These are phyloP conservation scores for Themeda triandra DNA, from an alignment of 176 grass and related monocot genomes.

Conservation along the genomic window DNA sequence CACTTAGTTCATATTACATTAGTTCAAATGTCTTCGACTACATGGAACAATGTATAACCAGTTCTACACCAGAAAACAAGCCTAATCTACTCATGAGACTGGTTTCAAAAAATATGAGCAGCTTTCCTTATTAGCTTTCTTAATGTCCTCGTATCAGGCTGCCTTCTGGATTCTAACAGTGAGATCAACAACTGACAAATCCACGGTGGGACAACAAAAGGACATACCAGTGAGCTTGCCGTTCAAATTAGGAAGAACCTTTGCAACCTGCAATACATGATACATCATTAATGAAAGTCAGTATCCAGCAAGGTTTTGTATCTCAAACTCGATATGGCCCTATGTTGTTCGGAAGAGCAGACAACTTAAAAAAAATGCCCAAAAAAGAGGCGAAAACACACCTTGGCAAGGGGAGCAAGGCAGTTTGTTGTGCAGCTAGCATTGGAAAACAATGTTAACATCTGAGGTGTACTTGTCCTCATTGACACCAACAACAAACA, in stretches of 20 bases:
- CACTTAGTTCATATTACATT: too few relatives aligned
- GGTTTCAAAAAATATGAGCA: not conserved
- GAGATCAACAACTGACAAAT: conserved; percentile 80
- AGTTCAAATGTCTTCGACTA: too few relatives aligned
- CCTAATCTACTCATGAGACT: too few relatives aligned
- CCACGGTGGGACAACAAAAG: conserved; percentile 65
- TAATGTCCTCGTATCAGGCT: conserved; percentile 58
- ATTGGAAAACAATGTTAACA: conserved; percentile 67
- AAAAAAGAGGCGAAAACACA: not conserved
- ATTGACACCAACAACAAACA: conserved; percentile 86
- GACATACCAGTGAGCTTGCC: conserved; percentile 77
- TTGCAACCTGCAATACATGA: conserved; percentile 64
- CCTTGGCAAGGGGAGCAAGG: too few relatives aligned
- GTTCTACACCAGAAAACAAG: too few relatives aligned
- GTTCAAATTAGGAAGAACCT: conserved; percentile 74
- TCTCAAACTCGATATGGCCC: too few relatives aligned
- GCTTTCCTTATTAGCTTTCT: conserved; percentile 59
- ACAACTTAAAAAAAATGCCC: not conserved
- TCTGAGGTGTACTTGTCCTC: conserved; percentile 55
- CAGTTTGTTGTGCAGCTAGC: too few relatives aligned
- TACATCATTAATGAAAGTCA: not conserved
- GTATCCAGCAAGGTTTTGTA: too few relatives aligned
- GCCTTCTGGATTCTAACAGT: conserved; percentile 59
- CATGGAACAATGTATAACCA: too few relatives aligned
- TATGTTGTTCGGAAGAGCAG: too few relatives aligned